Evolutionary conservation across 1,284 basidiomycete species (phyloP).

Genomic region (Rhodotorula sp.): DNA sequence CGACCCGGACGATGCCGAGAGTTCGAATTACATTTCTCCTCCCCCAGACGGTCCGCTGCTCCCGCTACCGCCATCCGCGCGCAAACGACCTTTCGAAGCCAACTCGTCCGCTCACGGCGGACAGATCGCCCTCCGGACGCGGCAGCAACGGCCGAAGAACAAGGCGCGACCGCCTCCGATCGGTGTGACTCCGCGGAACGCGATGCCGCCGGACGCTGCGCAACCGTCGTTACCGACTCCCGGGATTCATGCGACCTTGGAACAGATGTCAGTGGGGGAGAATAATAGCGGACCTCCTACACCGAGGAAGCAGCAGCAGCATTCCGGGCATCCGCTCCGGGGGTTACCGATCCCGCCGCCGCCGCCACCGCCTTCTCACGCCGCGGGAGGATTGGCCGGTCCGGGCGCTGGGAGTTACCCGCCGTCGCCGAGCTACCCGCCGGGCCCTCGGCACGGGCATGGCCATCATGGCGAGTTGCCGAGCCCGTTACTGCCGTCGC

Average conservation of each 20-base stretch:
- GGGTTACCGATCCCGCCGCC: slow-evolving; percentile 19
- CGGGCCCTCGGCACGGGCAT: neutral
- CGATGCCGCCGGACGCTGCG: neutral
- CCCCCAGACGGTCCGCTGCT: slow-evolving; percentile 39
- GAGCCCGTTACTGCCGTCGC: slow-evolving; percentile 21
- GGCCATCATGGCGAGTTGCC: slow-evolving; percentile 9
- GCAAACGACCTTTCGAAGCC: slow-evolving; percentile 39
- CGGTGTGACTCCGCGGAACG: slow-evolving; percentile 56
- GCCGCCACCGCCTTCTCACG: slow-evolving; percentile 3
- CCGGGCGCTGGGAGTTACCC: slow-evolving; percentile 15
- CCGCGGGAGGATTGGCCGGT: neutral
- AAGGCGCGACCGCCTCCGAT: slow-evolving; percentile 30
- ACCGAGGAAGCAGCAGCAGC: slow-evolving; percentile 14
- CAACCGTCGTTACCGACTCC: slow-evolving; percentile 14
- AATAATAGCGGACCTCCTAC: too few species aligned
- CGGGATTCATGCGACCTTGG: slow-evolving; percentile 27
- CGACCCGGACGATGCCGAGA: slow-evolving; percentile 22
- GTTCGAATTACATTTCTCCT: slow-evolving; percentile 39
- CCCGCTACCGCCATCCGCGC: slow-evolving; percentile 36
- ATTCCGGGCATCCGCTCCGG: slow-evolving; percentile 19
- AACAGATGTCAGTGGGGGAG: slow-evolving; percentile 10
- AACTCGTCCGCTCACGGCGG: slow-evolving; percentile 39
- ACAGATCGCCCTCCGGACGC: slow-evolving; percentile 40
- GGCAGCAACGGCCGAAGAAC: slow-evolving; percentile 33
- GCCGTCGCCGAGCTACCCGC: slow-evolving; percentile 12